Evolutionary conservation across 768 basidiomycete species (phyloP).

Genomic region (Tubosaeta sp.): DNA sequence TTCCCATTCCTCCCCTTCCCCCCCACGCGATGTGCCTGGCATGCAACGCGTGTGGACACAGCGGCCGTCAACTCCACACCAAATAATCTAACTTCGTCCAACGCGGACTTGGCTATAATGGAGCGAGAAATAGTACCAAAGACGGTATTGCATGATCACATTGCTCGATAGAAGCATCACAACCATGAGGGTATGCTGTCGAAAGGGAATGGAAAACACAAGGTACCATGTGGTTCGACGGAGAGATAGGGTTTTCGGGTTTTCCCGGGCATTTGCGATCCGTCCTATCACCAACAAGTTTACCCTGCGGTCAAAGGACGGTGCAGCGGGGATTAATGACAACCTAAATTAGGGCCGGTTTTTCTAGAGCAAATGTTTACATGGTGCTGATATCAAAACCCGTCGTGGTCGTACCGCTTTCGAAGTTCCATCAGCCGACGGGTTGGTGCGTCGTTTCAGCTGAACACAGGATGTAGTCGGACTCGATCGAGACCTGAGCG

Average conservation of each 20-base stretch:
- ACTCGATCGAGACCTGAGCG: neutral
- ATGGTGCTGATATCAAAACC: neutral
- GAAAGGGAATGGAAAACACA: neutral
- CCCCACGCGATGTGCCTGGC: neutral
- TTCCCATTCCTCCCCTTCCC: neutral
- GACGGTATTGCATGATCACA: neutral
- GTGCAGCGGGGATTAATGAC: neutral
- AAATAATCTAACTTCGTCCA: neutral
- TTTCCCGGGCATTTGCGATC: neutral
- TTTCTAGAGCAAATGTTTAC: neutral
- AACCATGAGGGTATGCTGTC: neutral
- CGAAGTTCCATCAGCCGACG: neutral
- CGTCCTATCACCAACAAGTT: neutral
- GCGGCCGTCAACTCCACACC: neutral
- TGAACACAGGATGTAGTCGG: neutral
- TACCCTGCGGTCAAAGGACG: neutral
- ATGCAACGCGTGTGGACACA: neutral
- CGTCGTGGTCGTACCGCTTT: neutral
- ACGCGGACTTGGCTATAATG: neutral
- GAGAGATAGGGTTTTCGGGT: neutral
- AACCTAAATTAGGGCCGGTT: neutral
- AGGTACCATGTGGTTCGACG: neutral
- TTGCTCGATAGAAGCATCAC: neutral
- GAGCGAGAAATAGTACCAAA: neutral
- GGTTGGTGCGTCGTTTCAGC: neutral